Percentiles rank a stretch among this genome's conserved stretches.
These are phyloP conservation scores for Emmonsiellopsis sp. DNA, from an alignment of 2,329 filamentous ascomycete genomes.

Conservation along the genomic window DNA sequence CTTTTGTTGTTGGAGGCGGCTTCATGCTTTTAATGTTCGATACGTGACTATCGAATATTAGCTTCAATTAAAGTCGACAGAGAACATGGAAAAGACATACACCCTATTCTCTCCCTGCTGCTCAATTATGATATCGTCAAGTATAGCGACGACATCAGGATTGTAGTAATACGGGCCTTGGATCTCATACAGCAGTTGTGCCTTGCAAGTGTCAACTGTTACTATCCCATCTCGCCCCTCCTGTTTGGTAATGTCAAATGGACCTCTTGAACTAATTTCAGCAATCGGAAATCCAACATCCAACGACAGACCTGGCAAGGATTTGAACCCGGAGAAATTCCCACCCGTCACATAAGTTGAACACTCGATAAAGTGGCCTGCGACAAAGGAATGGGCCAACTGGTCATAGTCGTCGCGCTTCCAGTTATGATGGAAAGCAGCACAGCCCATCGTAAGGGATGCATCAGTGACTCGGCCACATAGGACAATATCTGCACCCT, in stretches of 20 bases:
- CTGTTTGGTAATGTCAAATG: conserved; percentile 16
- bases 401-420: conserved; percentile 15
- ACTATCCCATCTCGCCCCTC: conserved; percentile 16
- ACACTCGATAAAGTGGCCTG: conserved; percentile 24
- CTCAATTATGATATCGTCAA: conserved; percentile 35
- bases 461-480: conserved; percentile 34
- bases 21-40: conserved; percentile 33
- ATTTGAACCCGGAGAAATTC: conserved; percentile 19
- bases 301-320: conserved; percentile 8
- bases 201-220: conserved; percentile 32
- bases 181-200: conserved; percentile 39
- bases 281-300: conserved; percentile 25
- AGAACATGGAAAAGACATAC: too few relatives aligned
- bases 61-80: too few relatives aligned
- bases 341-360: conserved; percentile 13
- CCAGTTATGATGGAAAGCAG: conserved; percentile 20
- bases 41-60: conserved; percentile 16
- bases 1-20: conserved; percentile 37
- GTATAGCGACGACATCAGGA: conserved; percentile 38
- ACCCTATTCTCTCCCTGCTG: conserved; percentile 34
- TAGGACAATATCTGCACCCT: conserved; percentile 36
- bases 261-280: conserved; percentile 16
- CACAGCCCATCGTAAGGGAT: conserved; percentile 21
- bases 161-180: conserved; percentile 42
- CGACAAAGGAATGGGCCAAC: conserved; percentile 20